These are phyloP conservation scores for Pholiota molesta DNA, from an alignment of 768 basidiomycete species.

Conservation along the genomic window DNA sequence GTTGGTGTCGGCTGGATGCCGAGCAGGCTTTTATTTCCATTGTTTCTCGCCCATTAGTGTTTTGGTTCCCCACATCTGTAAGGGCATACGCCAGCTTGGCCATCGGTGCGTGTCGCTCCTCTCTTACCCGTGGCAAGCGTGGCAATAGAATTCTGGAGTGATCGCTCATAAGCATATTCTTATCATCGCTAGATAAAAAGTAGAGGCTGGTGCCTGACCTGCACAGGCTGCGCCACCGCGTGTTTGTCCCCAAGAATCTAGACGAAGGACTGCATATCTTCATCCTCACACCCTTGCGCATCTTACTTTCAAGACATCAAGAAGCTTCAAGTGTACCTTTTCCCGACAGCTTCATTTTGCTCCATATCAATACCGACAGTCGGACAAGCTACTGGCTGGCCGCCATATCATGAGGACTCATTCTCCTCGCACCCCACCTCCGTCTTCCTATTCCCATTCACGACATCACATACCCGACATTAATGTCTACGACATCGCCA, in stretches of 20 bases:
- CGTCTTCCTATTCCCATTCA: slow-evolving; percentile 12
- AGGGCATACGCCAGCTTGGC: not conserved
- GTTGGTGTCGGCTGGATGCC: no score
- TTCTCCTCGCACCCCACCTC: slow-evolving; percentile 12
- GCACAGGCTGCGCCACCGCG: slow-evolving; percentile 6
- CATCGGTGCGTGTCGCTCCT: slow-evolving; percentile 6
- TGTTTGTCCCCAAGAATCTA: slow-evolving; percentile 4
- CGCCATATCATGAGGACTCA: slow-evolving; percentile 6
- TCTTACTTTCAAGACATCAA: not conserved
- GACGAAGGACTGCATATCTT: not conserved
- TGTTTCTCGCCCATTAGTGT: slow-evolving; percentile 1
- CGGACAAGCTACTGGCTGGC: not conserved
- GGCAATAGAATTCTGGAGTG: not conserved
- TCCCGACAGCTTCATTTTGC: not conserved
- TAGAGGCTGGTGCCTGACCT: slow-evolving; percentile 2
- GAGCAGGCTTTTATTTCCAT: not conserved
- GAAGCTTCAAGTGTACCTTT: not conserved
- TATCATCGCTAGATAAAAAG: slow-evolving; percentile 2
- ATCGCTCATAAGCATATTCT: not conserved
- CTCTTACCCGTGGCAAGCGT: slow-evolving; percentile 11
- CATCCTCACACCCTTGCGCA: not conserved
- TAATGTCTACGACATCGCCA: slow-evolving; percentile 6
- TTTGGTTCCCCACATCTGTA: slow-evolving; percentile 8
- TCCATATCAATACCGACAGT: not conserved
- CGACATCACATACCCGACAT: slow-evolving; percentile 4